Evolutionary conservation across 768 basidiomycete species (phyloP).

Genomic region (Imleria badia): DNA sequence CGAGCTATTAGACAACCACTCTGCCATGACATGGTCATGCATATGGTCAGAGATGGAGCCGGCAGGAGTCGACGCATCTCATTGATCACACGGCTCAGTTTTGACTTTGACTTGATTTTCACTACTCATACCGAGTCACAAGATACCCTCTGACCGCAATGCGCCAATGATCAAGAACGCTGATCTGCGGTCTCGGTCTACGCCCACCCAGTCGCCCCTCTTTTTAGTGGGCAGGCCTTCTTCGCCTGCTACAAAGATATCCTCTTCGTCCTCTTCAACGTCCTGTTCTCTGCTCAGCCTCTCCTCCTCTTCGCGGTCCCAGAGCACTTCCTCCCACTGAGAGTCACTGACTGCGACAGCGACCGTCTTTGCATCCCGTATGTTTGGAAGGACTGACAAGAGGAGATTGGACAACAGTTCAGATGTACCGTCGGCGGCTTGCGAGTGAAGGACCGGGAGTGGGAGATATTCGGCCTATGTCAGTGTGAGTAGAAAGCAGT

Average conservation of each 20-base stretch:
- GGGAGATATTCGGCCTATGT: constrained; percentile 80
- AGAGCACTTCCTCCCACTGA: constrained; percentile 81
- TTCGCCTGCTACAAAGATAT: constrained; percentile 62
- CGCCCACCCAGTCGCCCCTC: constrained; percentile 72
- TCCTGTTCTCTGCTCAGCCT: constrained; percentile 27
- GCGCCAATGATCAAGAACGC: constrained; percentile 80
- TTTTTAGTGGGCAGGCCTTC: constrained; percentile 49
- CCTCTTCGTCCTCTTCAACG: constrained; percentile 36
- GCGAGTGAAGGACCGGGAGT: constrained; percentile 64
- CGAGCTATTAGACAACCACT: constrained; percentile 6
- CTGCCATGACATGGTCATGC: constrained; percentile 27
- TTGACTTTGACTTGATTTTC: too few relatives aligned
- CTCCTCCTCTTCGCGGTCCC: constrained; percentile 69
- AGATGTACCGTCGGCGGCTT: constrained; percentile 64
- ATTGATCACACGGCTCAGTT: not conserved
- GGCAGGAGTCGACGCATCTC: not conserved
- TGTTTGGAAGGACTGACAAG: constrained; percentile 70
- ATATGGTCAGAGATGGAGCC: constrained; percentile 3
- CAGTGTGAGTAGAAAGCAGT: not conserved
- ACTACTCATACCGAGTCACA: constrained; percentile 32
- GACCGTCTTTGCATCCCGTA: constrained; percentile 69
- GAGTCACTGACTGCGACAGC: constrained; percentile 76
- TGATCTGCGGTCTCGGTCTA: constrained; percentile 76
- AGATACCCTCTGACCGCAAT: constrained; percentile 66
- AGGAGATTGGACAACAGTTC: constrained; percentile 74